A percentile compares a stretch with the other conserved stretches of the same genome.
phyloP scores from a whole-genome alignment of 345 rosid genomes.

The Populus alba region DNA sequence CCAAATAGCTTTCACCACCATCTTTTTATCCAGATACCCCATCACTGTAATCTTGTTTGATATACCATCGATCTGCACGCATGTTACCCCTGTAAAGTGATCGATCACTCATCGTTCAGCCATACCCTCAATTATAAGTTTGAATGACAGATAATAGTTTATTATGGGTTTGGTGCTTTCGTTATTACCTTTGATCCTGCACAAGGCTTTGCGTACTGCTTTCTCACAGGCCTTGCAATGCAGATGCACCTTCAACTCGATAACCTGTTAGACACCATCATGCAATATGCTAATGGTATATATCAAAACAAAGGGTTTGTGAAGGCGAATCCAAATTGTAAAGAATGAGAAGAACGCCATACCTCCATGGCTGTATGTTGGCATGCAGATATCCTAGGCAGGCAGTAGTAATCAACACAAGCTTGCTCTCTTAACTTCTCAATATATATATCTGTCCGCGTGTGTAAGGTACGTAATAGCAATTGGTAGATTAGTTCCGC shows the following conservation, averaged over 20 bases:
- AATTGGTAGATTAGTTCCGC: too few species aligned
- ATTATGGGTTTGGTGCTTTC: too few species aligned
- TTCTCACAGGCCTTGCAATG: slow-evolving; percentile 43
- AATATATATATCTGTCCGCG: too few species aligned
- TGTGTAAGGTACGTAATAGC: too few species aligned
- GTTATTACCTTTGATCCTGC: slow-evolving; percentile 28
- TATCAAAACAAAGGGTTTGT: too few species aligned
- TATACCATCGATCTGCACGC: slow-evolving; percentile 25
- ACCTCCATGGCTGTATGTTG: not conserved
- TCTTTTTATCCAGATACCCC: slow-evolving; percentile 25
- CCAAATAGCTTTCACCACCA: slow-evolving; percentile 21
- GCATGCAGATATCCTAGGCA: not conserved
- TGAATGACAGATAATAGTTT: too few species aligned
- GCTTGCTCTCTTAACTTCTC: too few species aligned
- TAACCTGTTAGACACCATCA: slow-evolving; percentile 13
- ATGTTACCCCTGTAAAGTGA: slow-evolving; percentile 25
- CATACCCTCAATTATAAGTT: too few species aligned
- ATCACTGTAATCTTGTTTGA: slow-evolving; percentile 28
- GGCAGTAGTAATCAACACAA: too few species aligned
- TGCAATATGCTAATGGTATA: too few species aligned
- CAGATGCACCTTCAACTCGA: slow-evolving; percentile 33
- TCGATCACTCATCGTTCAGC: not conserved
- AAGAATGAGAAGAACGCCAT: not conserved
- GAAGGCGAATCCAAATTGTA: not conserved
- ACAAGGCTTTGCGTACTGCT: slow-evolving; percentile 29